phyloP scores from a whole-genome alignment of 257 asterid genomes.

The Primulina tabacum region DNA sequence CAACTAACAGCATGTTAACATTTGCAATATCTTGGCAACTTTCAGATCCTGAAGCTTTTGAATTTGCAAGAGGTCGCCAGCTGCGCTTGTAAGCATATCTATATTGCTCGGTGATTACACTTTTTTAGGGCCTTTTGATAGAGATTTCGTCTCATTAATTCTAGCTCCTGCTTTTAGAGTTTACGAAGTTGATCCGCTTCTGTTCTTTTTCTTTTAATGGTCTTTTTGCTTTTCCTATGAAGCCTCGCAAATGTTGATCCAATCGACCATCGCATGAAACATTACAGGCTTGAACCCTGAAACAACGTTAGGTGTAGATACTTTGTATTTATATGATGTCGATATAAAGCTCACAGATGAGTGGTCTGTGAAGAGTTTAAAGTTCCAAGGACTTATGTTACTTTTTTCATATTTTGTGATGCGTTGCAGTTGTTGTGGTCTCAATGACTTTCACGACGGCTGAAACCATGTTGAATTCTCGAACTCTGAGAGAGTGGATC shows the following conservation, averaged over 20 bases:
- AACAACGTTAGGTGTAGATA: conserved; percentile 77
- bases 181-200: conserved; percentile 15
- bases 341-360: neutral
- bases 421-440: conserved; percentile 82
- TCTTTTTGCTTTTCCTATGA: conserved; percentile 25
- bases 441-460: conserved; percentile 98
- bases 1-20: conserved; percentile 11
- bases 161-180: conserved; percentile 19
- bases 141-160: no score
- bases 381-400: conserved; percentile 8
- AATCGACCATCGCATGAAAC: conserved; percentile 82
- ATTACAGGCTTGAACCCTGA: conserved; percentile 86
- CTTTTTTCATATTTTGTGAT: conserved; percentile 20
- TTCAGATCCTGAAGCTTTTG: conserved; percentile 85
- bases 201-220: conserved; percentile 13
- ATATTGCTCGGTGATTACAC: conserved; percentile 19
- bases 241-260: conserved; percentile 99
- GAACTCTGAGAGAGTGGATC: conserved; percentile 97
- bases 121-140: conserved; percentile 5
- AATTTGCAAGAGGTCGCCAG: conserved; percentile 79
- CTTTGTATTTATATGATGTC: conserved; percentile 10
- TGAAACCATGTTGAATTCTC: conserved; percentile 96
- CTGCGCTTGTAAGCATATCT: conserved; percentile 74
- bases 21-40: conserved; percentile 25
- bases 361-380: conserved; percentile 10